A percentile compares a stretch with the other conserved stretches of the same genome.
phyloP scores from a whole-genome alignment of 2,329 filamentous ascomycete genomes.

The Microdochium bolleyi region DNA sequence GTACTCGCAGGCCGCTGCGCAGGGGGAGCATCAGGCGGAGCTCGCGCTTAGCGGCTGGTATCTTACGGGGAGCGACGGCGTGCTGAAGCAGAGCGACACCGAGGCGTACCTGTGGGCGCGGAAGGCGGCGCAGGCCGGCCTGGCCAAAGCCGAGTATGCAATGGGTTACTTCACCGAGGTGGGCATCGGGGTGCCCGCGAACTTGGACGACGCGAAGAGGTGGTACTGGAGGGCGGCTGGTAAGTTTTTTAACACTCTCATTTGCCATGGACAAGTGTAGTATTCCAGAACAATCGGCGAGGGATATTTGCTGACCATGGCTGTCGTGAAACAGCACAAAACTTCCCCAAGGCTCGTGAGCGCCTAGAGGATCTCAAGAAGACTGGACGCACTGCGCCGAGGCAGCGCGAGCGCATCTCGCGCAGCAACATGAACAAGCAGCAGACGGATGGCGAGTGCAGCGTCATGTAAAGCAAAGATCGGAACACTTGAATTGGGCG shows the following conservation, averaged over 20 bases:
- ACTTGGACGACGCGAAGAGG: conserved; percentile 89
- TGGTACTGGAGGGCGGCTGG: conserved; percentile 98
- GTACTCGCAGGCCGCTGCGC: conserved; percentile 86
- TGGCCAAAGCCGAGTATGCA: conserved; percentile 93
- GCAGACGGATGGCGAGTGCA: conserved; percentile 75
- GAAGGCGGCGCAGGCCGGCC: conserved; percentile 79
- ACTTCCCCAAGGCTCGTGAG: conserved; percentile 88
- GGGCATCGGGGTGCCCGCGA: conserved; percentile 79
- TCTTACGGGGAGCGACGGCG: conserved; percentile 79
- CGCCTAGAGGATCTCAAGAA: conserved; percentile 86
- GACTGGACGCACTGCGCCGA: conserved; percentile 63
- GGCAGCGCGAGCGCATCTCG: conserved; percentile 70
- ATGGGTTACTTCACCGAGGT: conserved; percentile 98
- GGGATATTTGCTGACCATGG: no score
- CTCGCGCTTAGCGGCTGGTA: conserved; percentile 87
- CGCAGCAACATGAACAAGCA: conserved; percentile 75
- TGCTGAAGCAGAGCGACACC: conserved; percentile 85
- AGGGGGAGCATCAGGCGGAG: conserved; percentile 92
- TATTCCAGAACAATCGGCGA: no score
- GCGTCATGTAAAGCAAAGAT: conserved; percentile 55
- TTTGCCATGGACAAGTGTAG: no score
- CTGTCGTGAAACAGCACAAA: conserved; percentile 73
- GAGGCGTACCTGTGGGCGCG: conserved; percentile 96
- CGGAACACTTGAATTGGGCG: no score
- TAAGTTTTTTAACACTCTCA: no score